Evolutionary conservation across 257 asterid genomes (phyloP), one percentile per base, ranked within the genome.

Genomic region (Solanum gracilifrons): DNA sequence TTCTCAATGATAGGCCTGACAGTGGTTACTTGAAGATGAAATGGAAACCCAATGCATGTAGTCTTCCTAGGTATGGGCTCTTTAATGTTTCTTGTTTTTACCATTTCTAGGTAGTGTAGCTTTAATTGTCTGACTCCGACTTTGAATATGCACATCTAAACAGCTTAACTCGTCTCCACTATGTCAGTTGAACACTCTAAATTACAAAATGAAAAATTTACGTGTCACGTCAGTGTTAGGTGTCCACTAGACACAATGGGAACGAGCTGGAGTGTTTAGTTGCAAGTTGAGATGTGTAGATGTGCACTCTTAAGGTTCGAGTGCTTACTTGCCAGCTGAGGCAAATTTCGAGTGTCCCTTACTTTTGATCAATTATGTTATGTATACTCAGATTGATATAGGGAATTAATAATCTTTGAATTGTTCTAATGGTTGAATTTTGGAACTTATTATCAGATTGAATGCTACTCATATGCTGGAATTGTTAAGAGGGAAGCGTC

Each of bases 41-140:
- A 88, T 97, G 99, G 99, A 95, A 95, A 93, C 98, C 99, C 16
- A 93, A 92, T 64, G 94, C 89, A n/a, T 97, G 98, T 89, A 89
- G 92, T 88, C 90, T 95, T 31, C 99, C 99, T 36, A 95, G 99
- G 98, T 95, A 20, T 16, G 23, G 11, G 13, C 60, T 16, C 27
- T 80, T 27, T 80, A 9, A 80, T 25, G 20, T 18, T 33, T 60
- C 48, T 73, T 15, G 13, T 46, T 87, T 18, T 80, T 20, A 4
- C 21, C 74, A 64, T 85, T 25, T 66, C 41, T 66, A 85, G 25
- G 37, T 37, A 85, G 39, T 83, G 31, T 83, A 83, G 37, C 13
- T 31, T 55, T 20, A 31, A 12, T 68, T 27, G 33, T 64, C 72
- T 64, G 10, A 15, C 68, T 62, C 13, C 29, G 0, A 23, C 69